Evolutionary conservation across 495 filamentous ascomycete species (phyloP).

Genomic region (Xylaria telfairii): DNA sequence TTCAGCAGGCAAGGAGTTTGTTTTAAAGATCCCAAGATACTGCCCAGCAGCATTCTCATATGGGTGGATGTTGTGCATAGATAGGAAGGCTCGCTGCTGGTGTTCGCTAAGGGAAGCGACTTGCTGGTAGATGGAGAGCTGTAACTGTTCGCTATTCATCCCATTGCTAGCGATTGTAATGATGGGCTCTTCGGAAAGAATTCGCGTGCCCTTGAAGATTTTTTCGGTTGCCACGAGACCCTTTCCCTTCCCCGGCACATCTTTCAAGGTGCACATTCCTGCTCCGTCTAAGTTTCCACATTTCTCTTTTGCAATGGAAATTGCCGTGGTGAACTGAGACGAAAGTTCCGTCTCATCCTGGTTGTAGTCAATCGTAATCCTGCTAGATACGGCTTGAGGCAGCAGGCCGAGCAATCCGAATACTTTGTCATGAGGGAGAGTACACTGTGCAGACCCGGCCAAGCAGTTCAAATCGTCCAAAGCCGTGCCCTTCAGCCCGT

Average conservation of each 20-base stretch:
- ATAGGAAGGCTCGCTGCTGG: slow-evolving; percentile 31
- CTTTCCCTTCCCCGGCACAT: slow-evolving; percentile 34
- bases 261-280: slow-evolving; percentile 27
- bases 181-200: slow-evolving; percentile 40
- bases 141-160: neutral
- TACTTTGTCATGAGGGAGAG: no score
- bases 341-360: neutral
- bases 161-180: slow-evolving; percentile 19
- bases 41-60: slow-evolving; percentile 21
- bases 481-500: no score
- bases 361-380: no score
- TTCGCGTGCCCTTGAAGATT: slow-evolving; percentile 43
- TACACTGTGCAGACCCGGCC: no score
- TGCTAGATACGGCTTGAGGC: no score
- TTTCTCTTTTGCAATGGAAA: neutral
- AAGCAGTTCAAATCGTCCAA: no score
- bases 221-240: slow-evolving; percentile 40
- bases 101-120: slow-evolving; percentile 24
- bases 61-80: slow-evolving; percentile 38
- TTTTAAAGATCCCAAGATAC: slow-evolving; percentile 40
- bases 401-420: no score
- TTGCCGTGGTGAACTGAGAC: neutral
- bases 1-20: slow-evolving; percentile 39
- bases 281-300: neutral
- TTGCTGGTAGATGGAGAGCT: slow-evolving; percentile 8